Conservation (phyloP, 192 early-diverging fungal genomes). For the Jimgerdemannia flammicorona region DNA sequence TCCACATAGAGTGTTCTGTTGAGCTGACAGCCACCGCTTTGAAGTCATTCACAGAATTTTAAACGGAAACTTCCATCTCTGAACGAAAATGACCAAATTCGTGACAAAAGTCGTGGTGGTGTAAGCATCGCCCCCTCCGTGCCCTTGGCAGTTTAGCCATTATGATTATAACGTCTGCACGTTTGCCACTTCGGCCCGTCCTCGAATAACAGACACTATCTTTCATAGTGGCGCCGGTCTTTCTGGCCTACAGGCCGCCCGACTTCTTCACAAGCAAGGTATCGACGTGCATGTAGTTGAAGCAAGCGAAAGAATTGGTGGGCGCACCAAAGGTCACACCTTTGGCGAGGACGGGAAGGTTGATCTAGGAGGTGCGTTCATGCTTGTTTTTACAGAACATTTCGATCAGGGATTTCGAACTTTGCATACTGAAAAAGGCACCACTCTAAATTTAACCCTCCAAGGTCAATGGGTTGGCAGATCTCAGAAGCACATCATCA, state of each 20-base stretch:
- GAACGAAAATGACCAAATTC: neutral
- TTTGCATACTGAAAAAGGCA: neutral
- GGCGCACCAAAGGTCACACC: slow-evolving; percentile 4
- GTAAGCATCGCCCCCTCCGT: neutral
- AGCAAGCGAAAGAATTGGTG: slow-evolving; percentile 11
- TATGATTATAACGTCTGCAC: too few species aligned
- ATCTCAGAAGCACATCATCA: slow-evolving; percentile 9
- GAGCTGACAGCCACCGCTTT: too few species aligned
- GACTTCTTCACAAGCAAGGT: slow-evolving; percentile 12
- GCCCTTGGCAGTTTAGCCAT: too few species aligned
- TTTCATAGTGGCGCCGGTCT: slow-evolving; percentile 12
- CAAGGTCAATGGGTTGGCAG: slow-evolving; percentile 18
- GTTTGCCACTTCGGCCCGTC: too few species aligned
- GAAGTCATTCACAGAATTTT: too few species aligned
- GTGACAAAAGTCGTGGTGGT: neutral
- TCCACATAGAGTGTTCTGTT: too few species aligned
- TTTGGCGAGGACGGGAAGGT: slow-evolving; percentile 6
- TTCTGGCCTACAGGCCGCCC: slow-evolving; percentile 11
- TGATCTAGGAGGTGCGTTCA: slow-evolving; percentile 12
- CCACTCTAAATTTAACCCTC: too few species aligned
- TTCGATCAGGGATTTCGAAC: neutral
- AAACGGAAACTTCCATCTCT: too few species aligned
- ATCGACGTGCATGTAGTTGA: slow-evolving; percentile 13
- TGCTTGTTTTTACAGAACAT: too few species aligned
- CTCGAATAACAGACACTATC: too few species aligned